These are phyloP conservation scores for Erythrophleum fordii DNA, from an alignment of 306 rosid species.

Conservation along the genomic window DNA sequence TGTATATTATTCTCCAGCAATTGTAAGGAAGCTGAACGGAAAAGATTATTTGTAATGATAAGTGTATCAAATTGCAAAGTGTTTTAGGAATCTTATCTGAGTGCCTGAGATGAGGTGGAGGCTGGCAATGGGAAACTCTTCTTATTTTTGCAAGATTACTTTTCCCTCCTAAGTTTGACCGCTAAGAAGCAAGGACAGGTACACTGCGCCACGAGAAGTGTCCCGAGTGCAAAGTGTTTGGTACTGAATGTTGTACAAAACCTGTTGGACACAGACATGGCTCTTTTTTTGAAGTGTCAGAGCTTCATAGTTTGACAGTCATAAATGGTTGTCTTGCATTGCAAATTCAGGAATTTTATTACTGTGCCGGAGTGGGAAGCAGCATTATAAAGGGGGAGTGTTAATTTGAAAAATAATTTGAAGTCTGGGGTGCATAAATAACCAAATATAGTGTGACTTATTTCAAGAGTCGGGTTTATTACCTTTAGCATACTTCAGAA, in stretches of 20 bases:
- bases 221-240: background rate
- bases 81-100: background rate
- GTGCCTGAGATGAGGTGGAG: slow-evolving; percentile 2
- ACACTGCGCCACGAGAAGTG: background rate
- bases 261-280: background rate
- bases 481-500: background rate
- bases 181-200: background rate
- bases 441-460: background rate
- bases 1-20: background rate
- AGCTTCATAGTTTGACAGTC: background rate
- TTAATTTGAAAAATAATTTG: background rate
- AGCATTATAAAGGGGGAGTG: background rate
- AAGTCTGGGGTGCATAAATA: background rate
- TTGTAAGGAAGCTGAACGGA: background rate
- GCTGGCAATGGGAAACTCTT: slow-evolving; percentile 1
- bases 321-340: background rate
- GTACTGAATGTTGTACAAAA: background rate
- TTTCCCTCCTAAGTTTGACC: background rate
- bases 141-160: background rate
- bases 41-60: background rate
- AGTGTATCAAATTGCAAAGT: background rate
- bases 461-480: background rate
- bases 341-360: background rate
- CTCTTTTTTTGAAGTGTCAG: background rate
- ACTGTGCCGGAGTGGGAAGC: background rate